A percentile compares a stretch with the other conserved stretches of the same genome.
Conservation (phyloP, 2,329 filamentous ascomycete genomes). For the Drechslerella stenobrocha region DNA sequence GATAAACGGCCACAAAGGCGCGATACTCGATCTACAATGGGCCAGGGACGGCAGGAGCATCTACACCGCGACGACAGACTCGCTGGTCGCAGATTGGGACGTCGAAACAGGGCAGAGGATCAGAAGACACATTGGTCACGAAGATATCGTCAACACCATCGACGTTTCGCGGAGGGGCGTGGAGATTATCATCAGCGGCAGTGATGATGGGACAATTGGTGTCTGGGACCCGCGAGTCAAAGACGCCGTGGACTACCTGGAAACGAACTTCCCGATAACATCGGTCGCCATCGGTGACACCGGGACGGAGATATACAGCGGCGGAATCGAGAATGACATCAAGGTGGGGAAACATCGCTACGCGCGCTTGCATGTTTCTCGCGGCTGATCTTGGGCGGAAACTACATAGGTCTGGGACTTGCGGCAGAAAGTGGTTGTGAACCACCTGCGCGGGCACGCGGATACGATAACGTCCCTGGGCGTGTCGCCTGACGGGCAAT, state of each 20-base stretch:
- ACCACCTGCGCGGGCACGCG: conserved; percentile 83
- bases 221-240: conserved; percentile 96
- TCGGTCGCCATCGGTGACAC: conserved; percentile 89
- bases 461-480: conserved; percentile 89
- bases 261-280: conserved; percentile 90
- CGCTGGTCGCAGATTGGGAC: conserved; percentile 92
- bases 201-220: conserved; percentile 89
- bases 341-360: conserved; percentile 60
- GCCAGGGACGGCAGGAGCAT: conserved; percentile 88
- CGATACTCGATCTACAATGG: conserved; percentile 91
- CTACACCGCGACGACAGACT: conserved; percentile 83
- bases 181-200: conserved; percentile 85
- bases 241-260: conserved; percentile 80
- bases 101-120: conserved; percentile 88
- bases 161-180: conserved; percentile 88
- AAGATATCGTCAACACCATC: conserved; percentile 91
- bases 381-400: neutral
- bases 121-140: conserved; percentile 87
- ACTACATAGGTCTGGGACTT: conserved; percentile 74
- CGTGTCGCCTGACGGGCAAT: conserved; percentile 91
- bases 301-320: conserved; percentile 91
- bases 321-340: conserved; percentile 95
- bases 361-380: neutral
- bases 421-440: conserved; percentile 83
- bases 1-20: conserved; percentile 85